Conservation (phyloP, 352 stramenopile species). For the Globisporangium yorkense region DNA sequence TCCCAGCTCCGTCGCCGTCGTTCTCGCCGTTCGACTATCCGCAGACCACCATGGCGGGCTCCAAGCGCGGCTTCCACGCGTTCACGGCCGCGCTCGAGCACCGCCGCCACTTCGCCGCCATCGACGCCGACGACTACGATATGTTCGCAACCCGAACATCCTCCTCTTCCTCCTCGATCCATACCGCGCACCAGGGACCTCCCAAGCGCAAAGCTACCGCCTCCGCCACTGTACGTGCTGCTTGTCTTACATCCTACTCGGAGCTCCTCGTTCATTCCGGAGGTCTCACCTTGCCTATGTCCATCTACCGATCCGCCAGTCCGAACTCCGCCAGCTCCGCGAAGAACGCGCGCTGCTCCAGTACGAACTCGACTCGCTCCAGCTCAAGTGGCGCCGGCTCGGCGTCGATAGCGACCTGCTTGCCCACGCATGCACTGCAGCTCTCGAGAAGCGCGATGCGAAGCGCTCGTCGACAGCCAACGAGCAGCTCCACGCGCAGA, state of each 20-base stretch:
- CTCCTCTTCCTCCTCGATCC: not conserved
- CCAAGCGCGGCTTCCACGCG: not conserved
- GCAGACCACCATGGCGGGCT: not conserved
- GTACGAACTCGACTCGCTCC: conserved; percentile 29
- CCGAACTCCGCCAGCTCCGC: conserved; percentile 44
- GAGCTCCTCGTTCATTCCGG: not conserved
- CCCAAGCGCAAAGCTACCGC: conserved; percentile 18
- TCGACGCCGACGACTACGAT: conserved; percentile 3
- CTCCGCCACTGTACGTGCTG: conserved; percentile 24
- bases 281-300: not conserved
- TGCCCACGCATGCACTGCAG: conserved; percentile 27
- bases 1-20: not conserved
- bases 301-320: conserved; percentile 8
- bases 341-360: conserved; percentile 36
- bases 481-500: conserved; percentile 36
- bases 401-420: conserved; percentile 31
- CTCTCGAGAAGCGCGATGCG: conserved; percentile 40
- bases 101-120: not conserved
- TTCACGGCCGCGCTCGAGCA: not conserved
- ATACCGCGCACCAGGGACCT: conserved; percentile 10
- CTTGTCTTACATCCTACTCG: not conserved
- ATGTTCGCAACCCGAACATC: conserved; percentile 15
- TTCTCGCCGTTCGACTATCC: not conserved
- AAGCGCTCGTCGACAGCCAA: conserved; percentile 36
- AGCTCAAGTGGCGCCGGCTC: conserved; percentile 36